These are phyloP conservation scores for Epichloe aotearoae DNA, from an alignment of 2,329 filamentous ascomycete species.

Conservation along the genomic window DNA sequence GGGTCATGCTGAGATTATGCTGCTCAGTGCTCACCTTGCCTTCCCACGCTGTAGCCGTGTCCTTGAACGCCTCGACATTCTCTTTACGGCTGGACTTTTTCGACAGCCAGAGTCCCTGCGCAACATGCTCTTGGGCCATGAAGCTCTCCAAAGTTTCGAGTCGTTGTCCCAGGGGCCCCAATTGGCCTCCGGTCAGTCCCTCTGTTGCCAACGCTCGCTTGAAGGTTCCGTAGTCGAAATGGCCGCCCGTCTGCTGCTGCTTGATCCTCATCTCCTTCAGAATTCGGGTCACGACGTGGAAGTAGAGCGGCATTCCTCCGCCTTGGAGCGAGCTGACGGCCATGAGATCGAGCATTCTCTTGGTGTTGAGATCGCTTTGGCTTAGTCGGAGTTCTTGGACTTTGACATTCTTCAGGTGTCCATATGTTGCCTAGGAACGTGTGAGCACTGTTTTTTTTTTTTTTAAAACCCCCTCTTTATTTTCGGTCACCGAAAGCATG, in stretches of 20 bases:
- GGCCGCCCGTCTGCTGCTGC: slow-evolving; percentile 21
- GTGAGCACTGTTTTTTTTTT: background rate
- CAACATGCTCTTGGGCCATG: slow-evolving; percentile 20
- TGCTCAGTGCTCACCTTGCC: slow-evolving; percentile 8
- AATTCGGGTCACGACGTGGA: slow-evolving; percentile 41
- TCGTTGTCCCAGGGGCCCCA: slow-evolving; percentile 31
- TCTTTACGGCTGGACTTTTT: background rate
- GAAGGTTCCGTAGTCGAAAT: slow-evolving; percentile 40
- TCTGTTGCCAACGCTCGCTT: slow-evolving; percentile 17
- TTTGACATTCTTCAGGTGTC: slow-evolving; percentile 25
- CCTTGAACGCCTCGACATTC: background rate
- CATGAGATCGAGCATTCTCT: slow-evolving; percentile 48
- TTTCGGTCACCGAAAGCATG: background rate
- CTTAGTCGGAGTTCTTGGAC: slow-evolving; percentile 39
- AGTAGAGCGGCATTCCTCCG: slow-evolving; percentile 39
- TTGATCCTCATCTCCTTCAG: slow-evolving; percentile 40
- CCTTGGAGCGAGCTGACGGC: slow-evolving; percentile 27
- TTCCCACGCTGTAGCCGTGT: slow-evolving; percentile 9
- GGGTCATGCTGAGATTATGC: background rate
- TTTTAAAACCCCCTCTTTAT: background rate
- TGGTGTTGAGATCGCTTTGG: slow-evolving; percentile 39
- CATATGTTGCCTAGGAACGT: background rate
- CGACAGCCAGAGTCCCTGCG: background rate
- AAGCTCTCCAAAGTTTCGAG: slow-evolving; percentile 42
- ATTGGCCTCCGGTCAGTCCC: slow-evolving; percentile 34